A percentile compares a stretch with the other conserved stretches of the same genome.
phyloP scores from a whole-genome alignment of 2,329 filamentous ascomycete species.

The Niveomyces coronatus region DNA sequence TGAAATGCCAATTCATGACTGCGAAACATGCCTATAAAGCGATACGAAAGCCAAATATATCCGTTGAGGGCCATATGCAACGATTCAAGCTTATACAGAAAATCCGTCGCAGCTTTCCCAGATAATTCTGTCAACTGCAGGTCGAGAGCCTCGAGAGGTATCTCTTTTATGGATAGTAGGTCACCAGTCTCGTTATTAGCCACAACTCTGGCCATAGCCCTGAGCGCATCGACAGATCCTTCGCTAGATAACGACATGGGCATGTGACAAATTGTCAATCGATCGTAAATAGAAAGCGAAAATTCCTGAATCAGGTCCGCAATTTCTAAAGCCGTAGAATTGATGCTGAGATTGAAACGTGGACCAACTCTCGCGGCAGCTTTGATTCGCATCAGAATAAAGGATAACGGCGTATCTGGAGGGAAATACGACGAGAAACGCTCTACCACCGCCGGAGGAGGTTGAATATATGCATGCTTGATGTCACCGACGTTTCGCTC shows the following conservation, averaged over 20 bases:
- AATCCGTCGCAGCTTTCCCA: slow-evolving; percentile 31
- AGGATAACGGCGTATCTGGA: slow-evolving; percentile 68
- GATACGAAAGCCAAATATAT: slow-evolving; percentile 90
- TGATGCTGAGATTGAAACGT: slow-evolving; percentile 57
- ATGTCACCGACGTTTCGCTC: slow-evolving; percentile 53
- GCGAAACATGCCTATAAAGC: slow-evolving; percentile 70
- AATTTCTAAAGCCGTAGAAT: slow-evolving; percentile 48
- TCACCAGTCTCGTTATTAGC: slow-evolving; percentile 55
- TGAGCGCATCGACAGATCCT: slow-evolving; percentile 39
- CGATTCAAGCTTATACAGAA: slow-evolving; percentile 60
- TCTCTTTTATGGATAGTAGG: slow-evolving; percentile 57
- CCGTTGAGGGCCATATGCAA: slow-evolving; percentile 75
- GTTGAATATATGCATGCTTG: slow-evolving; percentile 60
- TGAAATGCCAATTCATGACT: slow-evolving; percentile 68
- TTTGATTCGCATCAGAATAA: slow-evolving; percentile 65
- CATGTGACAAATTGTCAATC: slow-evolving; percentile 63
- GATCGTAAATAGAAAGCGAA: slow-evolving; percentile 60
- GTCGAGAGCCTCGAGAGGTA: slow-evolving; percentile 69
- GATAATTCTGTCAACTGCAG: slow-evolving; percentile 35
- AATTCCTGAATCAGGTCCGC: slow-evolving; percentile 67
- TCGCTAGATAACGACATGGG: slow-evolving; percentile 50
- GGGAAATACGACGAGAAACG: slow-evolving; percentile 77
- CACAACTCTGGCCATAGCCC: slow-evolving; percentile 58
- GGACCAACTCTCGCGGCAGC: slow-evolving; percentile 54
- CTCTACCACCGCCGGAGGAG: slow-evolving; percentile 60